A percentile compares a stretch with the other conserved stretches of the same genome.
Conservation (phyloP, 1,284 basidiomycete species). For the Anthracocystis panici-leucophaei region DNA sequence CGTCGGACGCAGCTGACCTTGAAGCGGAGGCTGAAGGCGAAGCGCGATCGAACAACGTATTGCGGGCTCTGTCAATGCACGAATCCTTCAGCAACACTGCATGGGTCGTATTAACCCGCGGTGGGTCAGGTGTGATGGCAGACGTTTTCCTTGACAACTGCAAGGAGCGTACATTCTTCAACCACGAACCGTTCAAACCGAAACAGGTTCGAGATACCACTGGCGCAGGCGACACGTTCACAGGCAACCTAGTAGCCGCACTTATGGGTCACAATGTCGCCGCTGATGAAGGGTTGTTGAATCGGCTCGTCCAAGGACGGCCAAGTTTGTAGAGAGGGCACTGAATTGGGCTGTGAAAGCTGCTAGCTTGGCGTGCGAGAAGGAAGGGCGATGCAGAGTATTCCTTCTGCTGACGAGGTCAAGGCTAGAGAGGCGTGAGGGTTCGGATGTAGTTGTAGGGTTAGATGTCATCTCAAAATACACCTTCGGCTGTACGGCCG, state of each 20-base stretch:
- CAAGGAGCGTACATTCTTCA: conserved; percentile 38
- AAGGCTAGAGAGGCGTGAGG: conserved; percentile 21
- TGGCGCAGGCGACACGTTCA: conserved; percentile 68
- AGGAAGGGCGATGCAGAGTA: conserved; percentile 67
- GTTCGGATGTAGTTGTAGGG: not conserved
- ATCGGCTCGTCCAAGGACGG: conserved; percentile 16
- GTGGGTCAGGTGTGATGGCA: conserved; percentile 59
- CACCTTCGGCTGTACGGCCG: too few relatives aligned
- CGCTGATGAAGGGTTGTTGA: conserved; percentile 13
- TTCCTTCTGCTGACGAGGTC: conserved; percentile 57
- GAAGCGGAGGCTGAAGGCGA: conserved; percentile 29
- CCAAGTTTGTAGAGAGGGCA: conserved; percentile 29
- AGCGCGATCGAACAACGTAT: conserved; percentile 23
- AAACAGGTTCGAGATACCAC: conserved; percentile 64
- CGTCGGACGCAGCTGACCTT: conserved; percentile 9
- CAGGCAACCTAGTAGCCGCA: conserved; percentile 63
- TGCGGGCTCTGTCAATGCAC: conserved; percentile 47
- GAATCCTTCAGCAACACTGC: conserved; percentile 30
- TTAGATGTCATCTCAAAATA: not conserved
- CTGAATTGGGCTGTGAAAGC: conserved; percentile 55
- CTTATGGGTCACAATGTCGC: conserved; percentile 52
- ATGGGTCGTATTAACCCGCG: conserved; percentile 66
- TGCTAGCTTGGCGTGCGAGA: conserved; percentile 65
- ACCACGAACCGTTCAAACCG: conserved; percentile 49
- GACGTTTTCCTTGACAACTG: conserved; percentile 32